These are phyloP conservation scores for Phragmites australis DNA, from an alignment of 176 grass and related monocot genomes.

Conservation along the genomic window DNA sequence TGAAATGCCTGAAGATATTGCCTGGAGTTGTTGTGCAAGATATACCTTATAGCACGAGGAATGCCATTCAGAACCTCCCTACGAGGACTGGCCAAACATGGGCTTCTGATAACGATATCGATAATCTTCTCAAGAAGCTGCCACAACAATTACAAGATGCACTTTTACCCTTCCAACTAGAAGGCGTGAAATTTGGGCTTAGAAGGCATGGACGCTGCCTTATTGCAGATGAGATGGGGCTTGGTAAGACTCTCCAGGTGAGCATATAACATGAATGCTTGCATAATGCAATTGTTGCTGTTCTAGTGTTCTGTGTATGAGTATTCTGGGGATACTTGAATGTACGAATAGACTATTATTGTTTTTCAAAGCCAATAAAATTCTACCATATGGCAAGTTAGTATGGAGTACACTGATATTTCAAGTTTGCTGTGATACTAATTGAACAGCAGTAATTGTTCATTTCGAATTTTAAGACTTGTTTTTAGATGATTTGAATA, in stretches of 20 bases:
- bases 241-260: slow-evolving; percentile 96
- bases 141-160: slow-evolving; percentile 53
- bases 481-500: slow-evolving; percentile 28
- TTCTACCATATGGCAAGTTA: not conserved
- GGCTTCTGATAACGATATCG: slow-evolving; percentile 68
- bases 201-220: slow-evolving; percentile 73
- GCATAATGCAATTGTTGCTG: slow-evolving; percentile 10
- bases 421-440: not conserved
- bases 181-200: slow-evolving; percentile 83
- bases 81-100: slow-evolving; percentile 26
- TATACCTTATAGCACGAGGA: slow-evolving; percentile 65
- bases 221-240: slow-evolving; percentile 98
- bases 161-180: slow-evolving; percentile 89
- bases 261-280: slow-evolving; percentile 19
- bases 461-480: not conserved
- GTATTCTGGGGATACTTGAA: not conserved
- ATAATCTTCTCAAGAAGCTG: slow-evolving; percentile 66
- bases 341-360: not conserved
- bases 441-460: not conserved
- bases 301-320: not conserved
- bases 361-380: slow-evolving; percentile 23
- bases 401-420: not conserved
- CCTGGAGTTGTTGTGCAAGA: slow-evolving; percentile 57
- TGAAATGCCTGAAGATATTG: slow-evolving; percentile 77
- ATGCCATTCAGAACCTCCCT: slow-evolving; percentile 56